Evolutionary conservation across 768 basidiomycete species (phyloP).

Genomic region (Kwoniella newhampshirensis): DNA sequence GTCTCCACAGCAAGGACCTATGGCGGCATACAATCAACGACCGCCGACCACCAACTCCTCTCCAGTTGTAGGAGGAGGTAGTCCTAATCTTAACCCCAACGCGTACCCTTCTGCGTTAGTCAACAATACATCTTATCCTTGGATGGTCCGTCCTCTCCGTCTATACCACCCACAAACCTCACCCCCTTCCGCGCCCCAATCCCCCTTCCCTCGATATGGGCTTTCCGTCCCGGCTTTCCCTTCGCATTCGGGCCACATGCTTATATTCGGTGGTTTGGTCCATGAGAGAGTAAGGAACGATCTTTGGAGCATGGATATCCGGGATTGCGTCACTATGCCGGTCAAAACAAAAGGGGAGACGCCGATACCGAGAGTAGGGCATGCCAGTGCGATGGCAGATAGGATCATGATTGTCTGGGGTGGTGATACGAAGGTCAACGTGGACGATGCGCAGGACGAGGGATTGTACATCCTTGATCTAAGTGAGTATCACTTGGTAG

Average conservation of each 20-base stretch:
- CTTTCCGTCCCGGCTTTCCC: slow-evolving; percentile 73
- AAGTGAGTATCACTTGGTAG: slow-evolving; percentile 59
- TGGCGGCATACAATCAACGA: slow-evolving; percentile 1
- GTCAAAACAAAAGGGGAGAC: slow-evolving; percentile 85
- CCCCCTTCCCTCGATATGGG: slow-evolving; percentile 92
- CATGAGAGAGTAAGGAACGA: slow-evolving; percentile 87
- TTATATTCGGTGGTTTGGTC: slow-evolving; percentile 95
- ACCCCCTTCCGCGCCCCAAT: slow-evolving; percentile 61
- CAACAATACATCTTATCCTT: slow-evolving; percentile 37
- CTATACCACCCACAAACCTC: slow-evolving; percentile 24
- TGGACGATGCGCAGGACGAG: slow-evolving; percentile 80
- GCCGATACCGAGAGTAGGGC: slow-evolving; percentile 89
- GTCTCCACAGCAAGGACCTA: not conserved
- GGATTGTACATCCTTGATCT: slow-evolving; percentile 90
- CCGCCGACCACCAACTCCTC: slow-evolving; percentile 13
- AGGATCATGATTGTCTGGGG: slow-evolving; percentile 98
- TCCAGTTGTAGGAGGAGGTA: not conserved
- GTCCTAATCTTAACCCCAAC: slow-evolving; percentile 4
- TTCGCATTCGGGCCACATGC: slow-evolving; percentile 70
- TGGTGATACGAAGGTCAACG: slow-evolving; percentile 81
- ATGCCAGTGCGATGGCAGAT: slow-evolving; percentile 91
- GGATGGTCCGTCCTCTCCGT: slow-evolving; percentile 38
- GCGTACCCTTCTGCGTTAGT: slow-evolving; percentile 10
- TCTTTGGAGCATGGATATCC: slow-evolving; percentile 81
- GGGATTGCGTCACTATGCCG: slow-evolving; percentile 73